These are phyloP conservation scores for Colletotrichum lindemuthianum DNA, from an alignment of 2,329 filamentous ascomycete genomes.

Conservation along the genomic window DNA sequence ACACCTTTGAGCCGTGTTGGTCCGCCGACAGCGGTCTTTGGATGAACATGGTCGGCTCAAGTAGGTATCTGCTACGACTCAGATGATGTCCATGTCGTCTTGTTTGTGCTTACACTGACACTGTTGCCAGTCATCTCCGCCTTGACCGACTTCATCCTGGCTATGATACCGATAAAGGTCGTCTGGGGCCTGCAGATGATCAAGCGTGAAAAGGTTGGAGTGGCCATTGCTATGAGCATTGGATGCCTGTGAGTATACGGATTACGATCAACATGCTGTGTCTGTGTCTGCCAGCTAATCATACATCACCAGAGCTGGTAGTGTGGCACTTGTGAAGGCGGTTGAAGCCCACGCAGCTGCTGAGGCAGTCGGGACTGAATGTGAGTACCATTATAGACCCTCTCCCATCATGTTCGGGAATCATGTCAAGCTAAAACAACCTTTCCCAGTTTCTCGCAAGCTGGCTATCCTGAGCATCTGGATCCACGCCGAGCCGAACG, in stretches of 20 bases:
- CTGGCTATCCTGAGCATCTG: conserved; percentile 37
- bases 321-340: neutral
- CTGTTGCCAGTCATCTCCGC: neutral
- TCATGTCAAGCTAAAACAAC: neutral
- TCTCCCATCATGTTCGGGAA: neutral
- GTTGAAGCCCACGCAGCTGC: conserved; percentile 1
- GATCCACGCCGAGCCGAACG: conserved; percentile 40
- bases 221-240: conserved; percentile 39
- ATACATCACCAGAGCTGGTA: conserved; percentile 1
- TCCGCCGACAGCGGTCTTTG: neutral
- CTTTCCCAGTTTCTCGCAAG: neutral
- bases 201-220: conserved; percentile 41
- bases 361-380: neutral
- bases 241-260: conserved; percentile 37
- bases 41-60: conserved; percentile 11
- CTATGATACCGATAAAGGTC: conserved; percentile 43
- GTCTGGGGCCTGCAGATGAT: conserved; percentile 44
- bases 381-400: neutral
- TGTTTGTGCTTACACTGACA: neutral
- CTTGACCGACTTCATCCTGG: conserved; percentile 42
- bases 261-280: neutral
- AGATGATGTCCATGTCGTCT: too few relatives aligned
- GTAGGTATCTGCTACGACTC: neutral
- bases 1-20: conserved; percentile 11
- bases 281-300: neutral